Conservation (phyloP, 1,284 basidiomycete species). For the Fomitopsis pinicola region DNA sequence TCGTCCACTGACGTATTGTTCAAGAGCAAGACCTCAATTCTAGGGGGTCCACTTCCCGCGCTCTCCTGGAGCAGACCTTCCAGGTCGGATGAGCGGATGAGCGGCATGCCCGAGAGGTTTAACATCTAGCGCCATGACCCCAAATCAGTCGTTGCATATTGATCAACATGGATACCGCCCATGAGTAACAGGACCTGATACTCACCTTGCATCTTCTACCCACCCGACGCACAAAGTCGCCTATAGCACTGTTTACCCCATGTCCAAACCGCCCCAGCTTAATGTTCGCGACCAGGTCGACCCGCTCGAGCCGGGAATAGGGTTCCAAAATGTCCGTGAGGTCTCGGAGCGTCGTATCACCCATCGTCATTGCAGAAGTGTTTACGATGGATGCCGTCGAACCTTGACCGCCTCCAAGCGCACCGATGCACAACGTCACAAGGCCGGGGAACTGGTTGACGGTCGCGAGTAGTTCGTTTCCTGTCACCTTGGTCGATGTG, state of each 20-base stretch:
- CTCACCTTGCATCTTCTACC: conserved; percentile 58
- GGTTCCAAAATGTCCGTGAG: conserved; percentile 40
- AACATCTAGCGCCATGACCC: conserved; percentile 31
- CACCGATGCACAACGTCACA: conserved; percentile 52
- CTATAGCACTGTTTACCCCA: conserved; percentile 34
- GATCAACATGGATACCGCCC: too few relatives aligned
- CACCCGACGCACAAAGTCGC: conserved; percentile 44
- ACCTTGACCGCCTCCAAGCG: conserved; percentile 48
- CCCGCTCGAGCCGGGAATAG: conserved; percentile 38
- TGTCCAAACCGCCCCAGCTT: conserved; percentile 43
- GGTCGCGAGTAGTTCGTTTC: conserved; percentile 36
- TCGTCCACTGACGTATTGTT: conserved; percentile 63
- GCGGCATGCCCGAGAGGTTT: conserved; percentile 51
- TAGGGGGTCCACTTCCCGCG: conserved; percentile 27
- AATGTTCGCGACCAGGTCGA: conserved; percentile 60
- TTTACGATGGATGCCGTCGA: conserved; percentile 41
- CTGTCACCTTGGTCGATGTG: conserved; percentile 49
- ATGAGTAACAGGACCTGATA: neutral
- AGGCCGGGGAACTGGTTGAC: conserved; percentile 38
- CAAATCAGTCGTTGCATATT: neutral
- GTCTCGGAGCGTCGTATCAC: conserved; percentile 40
- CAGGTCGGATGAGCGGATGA: conserved; percentile 50
- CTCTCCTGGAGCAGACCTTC: conserved; percentile 39
- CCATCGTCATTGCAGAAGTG: conserved; percentile 50
- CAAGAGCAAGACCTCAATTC: conserved; percentile 46